Base-by-base conservation (phyloP, 2,329 filamentous ascomycete genomes). In the Venturia aucupariae region DNA sequence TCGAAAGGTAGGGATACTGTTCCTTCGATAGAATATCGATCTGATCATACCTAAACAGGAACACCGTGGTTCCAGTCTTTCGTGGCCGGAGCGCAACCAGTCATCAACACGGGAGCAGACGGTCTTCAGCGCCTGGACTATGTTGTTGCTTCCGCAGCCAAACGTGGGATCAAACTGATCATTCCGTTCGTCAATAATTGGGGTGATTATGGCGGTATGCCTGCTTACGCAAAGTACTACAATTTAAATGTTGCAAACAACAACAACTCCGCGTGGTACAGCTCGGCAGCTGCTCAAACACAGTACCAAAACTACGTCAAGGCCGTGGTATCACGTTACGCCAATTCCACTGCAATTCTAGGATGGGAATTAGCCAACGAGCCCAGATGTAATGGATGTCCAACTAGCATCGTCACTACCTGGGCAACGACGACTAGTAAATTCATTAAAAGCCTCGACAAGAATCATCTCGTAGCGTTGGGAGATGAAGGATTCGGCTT, bases 331-430 rank as follows among this genome's bases (percentile, higher is more conserved):
- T 81, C 74, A 24, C 78, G 86, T 13, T 89, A 87, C 74, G 81
- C 77, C 57, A 75, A 79, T 66, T 86, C 83, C 0, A 74, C 82
- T 0, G 81, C 86, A 0, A 80, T 89, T 59, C 84, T 89, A 67
- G 84, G 85, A 0, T 89, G 86, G 86, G 86, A 89, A 69, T 76
- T 89, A 1, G 83, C 79, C 65, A 89, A 89, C 68, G 86, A 89
- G 73, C 83, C 86, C 19, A 79, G 86, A 66, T 88, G 86, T 75
- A 77, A 80, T 17, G 81, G 83, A 15, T 89, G 86, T 70, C 75
- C 77, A 48, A 81, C 82, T 0, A 78, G 79, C 8, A 79, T 86
- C 27, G 78, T 89, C 66, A 81, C 79, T 42, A 77, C 82, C 57
- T 89, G 86, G 87, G 84, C 84, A 22, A 75, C 77, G 48, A 73